These are phyloP conservation scores for Bullera alba DNA, from an alignment of 768 basidiomycete species.

Conservation along the genomic window DNA sequence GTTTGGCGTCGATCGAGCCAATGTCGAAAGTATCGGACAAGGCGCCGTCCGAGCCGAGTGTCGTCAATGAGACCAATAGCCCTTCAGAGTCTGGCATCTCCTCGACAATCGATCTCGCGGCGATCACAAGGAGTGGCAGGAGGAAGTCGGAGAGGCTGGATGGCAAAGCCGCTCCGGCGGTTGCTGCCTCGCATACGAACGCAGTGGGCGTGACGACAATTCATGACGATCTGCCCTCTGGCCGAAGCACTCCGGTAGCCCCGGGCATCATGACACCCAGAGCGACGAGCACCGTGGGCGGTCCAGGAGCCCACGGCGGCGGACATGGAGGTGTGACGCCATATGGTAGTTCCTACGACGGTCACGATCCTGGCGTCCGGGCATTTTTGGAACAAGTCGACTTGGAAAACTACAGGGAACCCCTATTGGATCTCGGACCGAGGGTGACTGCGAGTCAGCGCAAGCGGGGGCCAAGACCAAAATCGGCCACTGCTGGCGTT, in stretches of 20 bases:
- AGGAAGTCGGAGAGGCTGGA: conserved; percentile 56
- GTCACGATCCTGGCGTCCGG: conserved; percentile 80
- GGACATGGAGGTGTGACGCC: conserved; percentile 19
- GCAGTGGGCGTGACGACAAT: conserved; percentile 71
- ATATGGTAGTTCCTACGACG: conserved; percentile 55
- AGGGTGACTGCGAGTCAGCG: conserved; percentile 69
- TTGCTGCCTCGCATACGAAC: conserved; percentile 69
- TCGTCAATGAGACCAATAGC: conserved; percentile 47
- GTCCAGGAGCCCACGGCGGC: background rate
- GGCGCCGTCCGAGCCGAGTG: background rate
- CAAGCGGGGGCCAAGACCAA: conserved; percentile 46
- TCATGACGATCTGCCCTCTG: conserved; percentile 60
- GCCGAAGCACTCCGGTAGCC: conserved; percentile 61
- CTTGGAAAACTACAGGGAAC: conserved; percentile 70
- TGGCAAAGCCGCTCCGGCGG: conserved; percentile 78
- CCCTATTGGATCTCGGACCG: conserved; percentile 87
- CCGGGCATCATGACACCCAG: conserved; percentile 5
- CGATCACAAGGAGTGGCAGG: conserved; percentile 37
- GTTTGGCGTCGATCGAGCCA: conserved; percentile 27
- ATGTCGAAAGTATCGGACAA: conserved; percentile 2
- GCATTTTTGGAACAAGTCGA: conserved; percentile 84
- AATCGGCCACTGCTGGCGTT: conserved; percentile 54
- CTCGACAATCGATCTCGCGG: conserved; percentile 20
- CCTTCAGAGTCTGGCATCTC: conserved; percentile 79
- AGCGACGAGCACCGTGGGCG: too few species aligned